These are phyloP conservation scores for Mycena olivaceomarginata DNA, from an alignment of 768 basidiomycete species.

Conservation along the genomic window DNA sequence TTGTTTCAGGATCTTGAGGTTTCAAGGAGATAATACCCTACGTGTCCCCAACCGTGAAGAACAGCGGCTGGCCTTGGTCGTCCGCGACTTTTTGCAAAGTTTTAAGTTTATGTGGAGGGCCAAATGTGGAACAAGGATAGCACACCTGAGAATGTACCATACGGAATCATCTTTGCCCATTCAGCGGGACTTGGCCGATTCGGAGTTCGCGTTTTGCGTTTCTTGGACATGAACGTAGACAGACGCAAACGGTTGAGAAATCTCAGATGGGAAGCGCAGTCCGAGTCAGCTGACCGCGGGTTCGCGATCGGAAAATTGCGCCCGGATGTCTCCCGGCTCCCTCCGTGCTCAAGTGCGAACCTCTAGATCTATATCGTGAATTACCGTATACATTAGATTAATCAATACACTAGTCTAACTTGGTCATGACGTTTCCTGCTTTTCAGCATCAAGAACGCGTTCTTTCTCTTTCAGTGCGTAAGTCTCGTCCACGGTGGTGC, in stretches of 20 bases:
- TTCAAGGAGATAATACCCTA: neutral
- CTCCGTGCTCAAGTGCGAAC: too few species aligned
- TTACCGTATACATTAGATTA: too few species aligned
- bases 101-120: neutral
- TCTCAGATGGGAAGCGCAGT: neutral
- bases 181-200: constrained; percentile 14
- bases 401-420: neutral
- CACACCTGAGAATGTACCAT: constrained; percentile 19
- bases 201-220: neutral
- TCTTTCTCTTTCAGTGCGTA: constrained; percentile 54
- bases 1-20: neutral
- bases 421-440: neutral
- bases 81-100: constrained; percentile 13
- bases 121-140: neutral
- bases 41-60: constrained; percentile 29
- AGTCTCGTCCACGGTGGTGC: constrained; percentile 52
- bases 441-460: constrained; percentile 27
- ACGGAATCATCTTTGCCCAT: constrained; percentile 27
- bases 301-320: too few species aligned
- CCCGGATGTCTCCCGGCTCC: too few species aligned
- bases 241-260: neutral
- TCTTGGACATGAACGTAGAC: neutral
- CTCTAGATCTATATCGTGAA: too few species aligned
- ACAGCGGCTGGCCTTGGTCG: constrained; percentile 3
- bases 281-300: neutral